Evolutionary conservation across 2,329 filamentous ascomycete species (phyloP).

Genomic region (Colletotrichum spaethianum): DNA sequence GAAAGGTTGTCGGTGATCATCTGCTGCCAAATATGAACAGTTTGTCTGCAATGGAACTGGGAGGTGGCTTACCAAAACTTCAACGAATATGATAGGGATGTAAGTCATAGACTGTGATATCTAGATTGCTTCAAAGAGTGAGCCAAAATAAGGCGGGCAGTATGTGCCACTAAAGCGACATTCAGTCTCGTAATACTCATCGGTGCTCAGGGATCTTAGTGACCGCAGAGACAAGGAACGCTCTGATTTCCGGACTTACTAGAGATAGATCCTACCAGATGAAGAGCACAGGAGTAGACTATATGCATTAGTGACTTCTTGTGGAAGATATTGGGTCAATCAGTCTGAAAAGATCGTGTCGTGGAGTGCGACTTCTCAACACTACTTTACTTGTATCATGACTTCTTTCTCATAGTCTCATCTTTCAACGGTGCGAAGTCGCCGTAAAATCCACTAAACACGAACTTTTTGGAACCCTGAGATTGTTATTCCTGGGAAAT

Average conservation of each 20-base stretch:
- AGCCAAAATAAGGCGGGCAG: not conserved
- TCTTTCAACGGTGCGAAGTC: not conserved
- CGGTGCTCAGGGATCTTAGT: too few species aligned
- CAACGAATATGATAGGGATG: not conserved
- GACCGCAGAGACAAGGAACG: too few species aligned
- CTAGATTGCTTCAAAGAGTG: not conserved
- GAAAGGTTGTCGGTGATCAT: too few species aligned
- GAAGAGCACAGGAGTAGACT: too few species aligned
- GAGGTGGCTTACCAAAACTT: not conserved
- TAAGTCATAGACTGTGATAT: not conserved
- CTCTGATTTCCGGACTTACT: too few species aligned
- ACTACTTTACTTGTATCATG: not conserved
- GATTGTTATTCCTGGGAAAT: not conserved
- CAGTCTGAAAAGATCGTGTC: too few species aligned
- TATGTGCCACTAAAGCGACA: not conserved
- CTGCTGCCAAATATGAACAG: too few species aligned
- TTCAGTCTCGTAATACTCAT: not conserved
- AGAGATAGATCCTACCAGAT: too few species aligned
- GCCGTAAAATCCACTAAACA: too few species aligned
- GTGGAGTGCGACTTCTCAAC: too few species aligned
- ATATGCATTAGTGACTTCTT: too few species aligned
- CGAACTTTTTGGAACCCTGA: not conserved
- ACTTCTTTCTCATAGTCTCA: not conserved
- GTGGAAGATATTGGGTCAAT: too few species aligned
- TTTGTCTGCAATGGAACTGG: not conserved